These are phyloP conservation scores for Sporothrix brasiliensis DNA, from an alignment of 2,329 filamentous ascomycete species.

Conservation along the genomic window DNA sequence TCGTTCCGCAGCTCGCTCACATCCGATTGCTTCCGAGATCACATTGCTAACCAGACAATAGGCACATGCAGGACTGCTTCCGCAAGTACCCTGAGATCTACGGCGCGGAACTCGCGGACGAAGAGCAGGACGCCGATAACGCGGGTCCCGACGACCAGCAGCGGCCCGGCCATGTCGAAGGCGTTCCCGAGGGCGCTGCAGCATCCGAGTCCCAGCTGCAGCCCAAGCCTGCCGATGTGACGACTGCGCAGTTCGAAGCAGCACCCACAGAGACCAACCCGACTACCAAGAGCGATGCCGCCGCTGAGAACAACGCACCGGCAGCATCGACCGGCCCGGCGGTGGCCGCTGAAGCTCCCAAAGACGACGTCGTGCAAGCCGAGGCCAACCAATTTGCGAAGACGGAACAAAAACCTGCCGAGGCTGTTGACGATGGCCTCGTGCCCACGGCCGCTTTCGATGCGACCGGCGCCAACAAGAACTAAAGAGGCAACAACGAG, in stretches of 20 bases:
- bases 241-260: neutral
- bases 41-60: constrained; percentile 45
- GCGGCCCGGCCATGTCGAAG: constrained; percentile 38
- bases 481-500: constrained; percentile 25
- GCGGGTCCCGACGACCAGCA: constrained; percentile 35
- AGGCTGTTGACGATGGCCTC: constrained; percentile 30
- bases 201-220: constrained; percentile 29
- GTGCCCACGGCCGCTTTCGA: constrained; percentile 41
- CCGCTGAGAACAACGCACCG: neutral
- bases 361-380: constrained; percentile 28
- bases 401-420: constrained; percentile 18
- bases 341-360: neutral
- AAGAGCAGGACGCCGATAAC: constrained; percentile 53
- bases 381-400: neutral
- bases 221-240: constrained; percentile 4
- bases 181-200: constrained; percentile 39
- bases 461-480: constrained; percentile 43
- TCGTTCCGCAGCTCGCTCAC: constrained; percentile 36
- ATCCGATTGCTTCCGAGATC: neutral
- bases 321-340: constrained; percentile 1
- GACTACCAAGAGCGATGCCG: constrained; percentile 5
- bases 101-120: constrained; percentile 81
- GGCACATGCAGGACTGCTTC: constrained; percentile 98
- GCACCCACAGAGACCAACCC: neutral
- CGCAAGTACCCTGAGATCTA: constrained; percentile 90